phyloP scores from a whole-genome alignment of 73 alveolate species.

The Paraurostyla sp. region DNA sequence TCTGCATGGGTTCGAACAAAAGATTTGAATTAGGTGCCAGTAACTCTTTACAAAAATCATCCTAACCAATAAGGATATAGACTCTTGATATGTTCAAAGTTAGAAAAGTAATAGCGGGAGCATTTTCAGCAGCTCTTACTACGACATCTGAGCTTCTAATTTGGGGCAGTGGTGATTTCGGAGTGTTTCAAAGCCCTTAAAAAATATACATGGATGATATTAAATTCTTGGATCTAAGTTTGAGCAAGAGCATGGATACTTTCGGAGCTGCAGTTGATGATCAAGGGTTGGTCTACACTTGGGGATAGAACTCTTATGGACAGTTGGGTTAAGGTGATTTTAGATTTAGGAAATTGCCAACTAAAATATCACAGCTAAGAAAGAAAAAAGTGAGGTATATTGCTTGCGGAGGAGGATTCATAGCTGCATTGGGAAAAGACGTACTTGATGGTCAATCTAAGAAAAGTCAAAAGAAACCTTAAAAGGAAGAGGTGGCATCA shows the following conservation, averaged over 20 bases:
- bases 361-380: constrained; percentile 26
- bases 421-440: constrained; percentile 53
- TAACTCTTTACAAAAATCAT: not conserved
- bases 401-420: constrained; percentile 19
- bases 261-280: constrained; percentile 57
- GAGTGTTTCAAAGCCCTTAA: constrained; percentile 21
- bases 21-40: constrained; percentile 19
- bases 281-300: constrained; percentile 46
- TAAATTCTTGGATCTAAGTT: not conserved
- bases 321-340: constrained; percentile 64
- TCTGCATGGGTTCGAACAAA: constrained; percentile 51
- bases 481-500: not conserved
- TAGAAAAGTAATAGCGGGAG: constrained; percentile 11
- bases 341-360: constrained; percentile 11
- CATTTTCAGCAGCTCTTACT: constrained; percentile 42
- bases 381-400: constrained; percentile 40
- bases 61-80: constrained; percentile 13
- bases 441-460: constrained; percentile 37
- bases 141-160: not conserved
- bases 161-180: constrained; percentile 55
- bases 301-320: constrained; percentile 62
- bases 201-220: constrained; percentile 21
- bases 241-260: constrained; percentile 11
- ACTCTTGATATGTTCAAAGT: constrained; percentile 39
- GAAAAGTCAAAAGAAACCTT: not conserved